A percentile compares a stretch with the other conserved stretches of the same genome.
Evolutionary conservation across 148 eudicot genomes (phyloP).

Genomic region (Cornus controversa): DNA sequence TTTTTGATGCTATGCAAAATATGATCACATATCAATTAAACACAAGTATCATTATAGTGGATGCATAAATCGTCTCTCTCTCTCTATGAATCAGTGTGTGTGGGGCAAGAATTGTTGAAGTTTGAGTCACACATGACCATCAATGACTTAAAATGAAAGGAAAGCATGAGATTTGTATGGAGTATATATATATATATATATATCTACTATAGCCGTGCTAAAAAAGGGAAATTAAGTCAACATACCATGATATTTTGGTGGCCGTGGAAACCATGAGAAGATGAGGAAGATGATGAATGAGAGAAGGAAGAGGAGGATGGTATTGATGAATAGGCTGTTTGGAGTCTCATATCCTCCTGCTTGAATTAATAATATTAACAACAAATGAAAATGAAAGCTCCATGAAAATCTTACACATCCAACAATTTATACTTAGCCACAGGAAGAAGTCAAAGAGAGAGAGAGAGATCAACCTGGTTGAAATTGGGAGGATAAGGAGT

Average conservation of each 20-base stretch:
- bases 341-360: slow-evolving; percentile 61
- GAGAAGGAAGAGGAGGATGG: slow-evolving; percentile 31
- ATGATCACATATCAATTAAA: no score
- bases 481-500: slow-evolving; percentile 11
- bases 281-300: slow-evolving; percentile 29
- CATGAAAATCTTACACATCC: not conserved
- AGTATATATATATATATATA: no score
- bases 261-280: slow-evolving; percentile 38
- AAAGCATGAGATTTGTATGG: not conserved
- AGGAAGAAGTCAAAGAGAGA: not conserved
- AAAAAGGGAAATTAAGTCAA: not conserved
- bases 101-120: not conserved
- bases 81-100: no score
- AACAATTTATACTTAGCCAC: not conserved
- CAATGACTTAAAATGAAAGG: not conserved
- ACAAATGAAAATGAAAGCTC: not conserved
- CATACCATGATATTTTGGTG: slow-evolving; percentile 45
- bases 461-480: slow-evolving; percentile 22
- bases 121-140: not conserved
- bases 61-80: not conserved
- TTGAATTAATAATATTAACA: not conserved
- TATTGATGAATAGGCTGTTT: slow-evolving; percentile 29
- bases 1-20: not conserved
- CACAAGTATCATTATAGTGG: no score
- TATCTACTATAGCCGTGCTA: no score